Conservation (phyloP, 2,329 filamentous ascomycete genomes). For the Aspergillus ochraceoroseus region DNA sequence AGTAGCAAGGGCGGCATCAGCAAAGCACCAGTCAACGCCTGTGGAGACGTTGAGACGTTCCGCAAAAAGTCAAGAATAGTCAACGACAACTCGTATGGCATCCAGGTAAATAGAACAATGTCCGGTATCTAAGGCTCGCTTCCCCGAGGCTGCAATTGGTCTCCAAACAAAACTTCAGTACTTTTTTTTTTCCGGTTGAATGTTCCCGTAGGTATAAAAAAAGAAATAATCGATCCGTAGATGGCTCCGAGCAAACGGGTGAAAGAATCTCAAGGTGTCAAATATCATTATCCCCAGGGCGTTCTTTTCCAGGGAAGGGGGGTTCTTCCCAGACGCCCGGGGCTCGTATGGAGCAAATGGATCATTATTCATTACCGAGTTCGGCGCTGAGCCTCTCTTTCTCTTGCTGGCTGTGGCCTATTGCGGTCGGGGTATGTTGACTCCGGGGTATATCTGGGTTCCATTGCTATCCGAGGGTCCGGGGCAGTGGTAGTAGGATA, state of each 20-base stretch:
- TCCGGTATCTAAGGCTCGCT: slow-evolving; percentile 19
- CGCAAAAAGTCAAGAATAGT: slow-evolving; percentile 11
- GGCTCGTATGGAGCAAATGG: slow-evolving; percentile 12
- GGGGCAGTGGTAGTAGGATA: slow-evolving; percentile 41
- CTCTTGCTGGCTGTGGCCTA: slow-evolving; percentile 40
- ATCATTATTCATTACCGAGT: slow-evolving; percentile 31
- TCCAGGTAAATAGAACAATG: slow-evolving; percentile 19
- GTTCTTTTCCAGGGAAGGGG: slow-evolving; percentile 12
- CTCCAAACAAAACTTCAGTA: slow-evolving; percentile 18
- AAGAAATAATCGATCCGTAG: slow-evolving; percentile 16
- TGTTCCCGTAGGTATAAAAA: slow-evolving; percentile 17
- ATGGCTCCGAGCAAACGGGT: slow-evolving; percentile 10
- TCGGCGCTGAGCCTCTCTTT: slow-evolving; percentile 37
- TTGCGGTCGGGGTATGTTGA: slow-evolving; percentile 34
- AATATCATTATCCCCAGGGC: slow-evolving; percentile 13
- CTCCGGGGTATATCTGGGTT: slow-evolving; percentile 43
- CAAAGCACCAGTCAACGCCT: slow-evolving; percentile 13
- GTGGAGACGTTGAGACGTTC: slow-evolving; percentile 13
- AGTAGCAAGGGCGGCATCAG: slow-evolving; percentile 13
- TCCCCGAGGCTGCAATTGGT: slow-evolving; percentile 18
- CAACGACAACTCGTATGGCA: slow-evolving; percentile 17
- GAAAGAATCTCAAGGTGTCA: slow-evolving; percentile 12
- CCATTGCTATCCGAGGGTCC: slow-evolving; percentile 43
- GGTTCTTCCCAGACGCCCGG: slow-evolving; percentile 8
- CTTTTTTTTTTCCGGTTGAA: slow-evolving; percentile 16